These are phyloP conservation scores for Helianthus tuberosus DNA, from an alignment of 129 eudicot genomes.

Conservation along the genomic window DNA sequence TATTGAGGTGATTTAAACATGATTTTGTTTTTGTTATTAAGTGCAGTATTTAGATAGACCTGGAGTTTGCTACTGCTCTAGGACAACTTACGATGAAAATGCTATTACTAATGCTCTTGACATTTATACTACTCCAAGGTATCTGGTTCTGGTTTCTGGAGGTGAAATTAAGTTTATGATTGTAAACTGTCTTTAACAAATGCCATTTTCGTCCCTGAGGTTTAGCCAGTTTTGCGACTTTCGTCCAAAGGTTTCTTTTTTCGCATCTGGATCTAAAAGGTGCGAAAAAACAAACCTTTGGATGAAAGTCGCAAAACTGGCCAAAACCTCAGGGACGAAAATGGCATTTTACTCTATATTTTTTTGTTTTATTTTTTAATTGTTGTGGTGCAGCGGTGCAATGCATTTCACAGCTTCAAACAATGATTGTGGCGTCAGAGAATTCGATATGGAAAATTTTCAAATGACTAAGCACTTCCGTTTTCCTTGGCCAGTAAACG, in stretches of 20 bases:
- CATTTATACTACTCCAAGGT: slow-evolving; percentile 70
- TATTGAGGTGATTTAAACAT: background rate
- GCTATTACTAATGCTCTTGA: slow-evolving; percentile 87
- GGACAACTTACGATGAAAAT: slow-evolving; percentile 84
- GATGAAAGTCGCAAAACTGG: too few relatives aligned
- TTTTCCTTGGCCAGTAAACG: slow-evolving; percentile 92
- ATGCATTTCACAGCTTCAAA: slow-evolving; percentile 83
- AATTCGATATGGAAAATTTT: slow-evolving; percentile 72
- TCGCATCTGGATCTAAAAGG: too few relatives aligned
- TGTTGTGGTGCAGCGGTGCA: slow-evolving; percentile 63
- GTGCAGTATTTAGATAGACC: slow-evolving; percentile 78
- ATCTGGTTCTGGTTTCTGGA: background rate
- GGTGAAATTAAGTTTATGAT: background rate
- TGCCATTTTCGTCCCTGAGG: too few relatives aligned
- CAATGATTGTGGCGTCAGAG: slow-evolving; percentile 84
- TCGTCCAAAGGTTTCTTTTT: too few relatives aligned
- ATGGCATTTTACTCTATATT: too few relatives aligned
- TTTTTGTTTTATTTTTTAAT: background rate
- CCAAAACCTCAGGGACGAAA: too few relatives aligned
- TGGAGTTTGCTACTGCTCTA: slow-evolving; percentile 72
- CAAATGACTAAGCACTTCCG: slow-evolving; percentile 63
- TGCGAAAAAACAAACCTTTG: too few relatives aligned
- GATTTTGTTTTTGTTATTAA: background rate
- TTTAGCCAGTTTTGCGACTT: too few relatives aligned
- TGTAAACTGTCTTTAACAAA: background rate